Evolutionary conservation across 1,284 basidiomycete species (phyloP).

Genomic region (Agroathelia rolfsii): DNA sequence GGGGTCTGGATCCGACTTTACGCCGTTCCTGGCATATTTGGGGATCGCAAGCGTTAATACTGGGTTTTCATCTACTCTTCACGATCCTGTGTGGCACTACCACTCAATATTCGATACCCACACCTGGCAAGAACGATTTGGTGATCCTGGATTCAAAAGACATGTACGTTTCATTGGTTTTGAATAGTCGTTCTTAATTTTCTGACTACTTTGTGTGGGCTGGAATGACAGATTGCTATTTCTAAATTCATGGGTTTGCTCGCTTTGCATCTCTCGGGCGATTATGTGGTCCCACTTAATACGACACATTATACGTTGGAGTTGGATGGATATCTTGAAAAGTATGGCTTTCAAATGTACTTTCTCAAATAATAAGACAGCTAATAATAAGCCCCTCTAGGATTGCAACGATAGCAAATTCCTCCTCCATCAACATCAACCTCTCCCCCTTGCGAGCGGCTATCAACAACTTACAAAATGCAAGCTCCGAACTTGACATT

Average conservation of each 20-base stretch:
- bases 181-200: neutral
- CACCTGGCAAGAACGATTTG: slow-evolving; percentile 63
- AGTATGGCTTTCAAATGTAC: slow-evolving; percentile 22
- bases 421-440: slow-evolving; percentile 19
- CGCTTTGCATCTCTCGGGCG: slow-evolving; percentile 50
- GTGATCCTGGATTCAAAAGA: slow-evolving; percentile 62
- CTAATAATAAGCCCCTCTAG: slow-evolving; percentile 17
- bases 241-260: slow-evolving; percentile 60
- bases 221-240: slow-evolving; percentile 39
- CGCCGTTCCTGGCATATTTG: slow-evolving; percentile 41
- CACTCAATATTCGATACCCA: slow-evolving; percentile 70
- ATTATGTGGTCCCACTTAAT: slow-evolving; percentile 60
- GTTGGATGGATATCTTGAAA: slow-evolving; percentile 37
- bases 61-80: slow-evolving; percentile 35
- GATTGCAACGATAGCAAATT: slow-evolving; percentile 20
- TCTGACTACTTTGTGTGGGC: slow-evolving; percentile 3
- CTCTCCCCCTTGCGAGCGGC: slow-evolving; percentile 27
- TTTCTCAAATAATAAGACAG: neutral
- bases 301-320: slow-evolving; percentile 60
- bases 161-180: slow-evolving; percentile 33
- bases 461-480: slow-evolving; percentile 38
- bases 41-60: slow-evolving; percentile 45
- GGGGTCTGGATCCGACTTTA: slow-evolving; percentile 66
- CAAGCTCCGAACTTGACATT: slow-evolving; percentile 45
- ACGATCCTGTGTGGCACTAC: slow-evolving; percentile 68